These are phyloP conservation scores for Kuraishia ogatae DNA, from an alignment of 805 yeast species.

Conservation along the genomic window DNA sequence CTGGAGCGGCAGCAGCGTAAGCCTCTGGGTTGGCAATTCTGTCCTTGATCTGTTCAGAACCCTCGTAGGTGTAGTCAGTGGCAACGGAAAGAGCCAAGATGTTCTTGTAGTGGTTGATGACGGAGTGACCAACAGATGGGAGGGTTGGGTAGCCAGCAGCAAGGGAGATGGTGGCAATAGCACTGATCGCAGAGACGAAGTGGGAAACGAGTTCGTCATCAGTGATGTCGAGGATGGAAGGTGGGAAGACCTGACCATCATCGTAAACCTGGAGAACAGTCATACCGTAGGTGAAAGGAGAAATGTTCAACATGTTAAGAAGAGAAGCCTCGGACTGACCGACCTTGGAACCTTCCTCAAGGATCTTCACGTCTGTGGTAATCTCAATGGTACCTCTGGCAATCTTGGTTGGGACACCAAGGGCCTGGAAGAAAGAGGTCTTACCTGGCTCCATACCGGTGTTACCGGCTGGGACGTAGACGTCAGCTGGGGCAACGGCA, in stretches of 20 bases:
- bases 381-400: constrained; percentile 99
- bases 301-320: constrained; percentile 98
- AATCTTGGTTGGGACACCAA: constrained; percentile 99
- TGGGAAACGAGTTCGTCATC: constrained; percentile 91
- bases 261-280: constrained; percentile 95
- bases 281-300: constrained; percentile 99
- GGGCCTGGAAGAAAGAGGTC: constrained; percentile 99
- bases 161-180: constrained; percentile 93
- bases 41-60: constrained; percentile 98
- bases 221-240: constrained; percentile 94
- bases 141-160: constrained; percentile 99
- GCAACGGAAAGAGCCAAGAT: constrained; percentile 96
- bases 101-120: constrained; percentile 99
- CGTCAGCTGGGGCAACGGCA: constrained; percentile 98
- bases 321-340: constrained; percentile 99
- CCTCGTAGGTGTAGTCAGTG: constrained; percentile 98
- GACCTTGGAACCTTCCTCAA: constrained; percentile 75
- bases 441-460: constrained; percentile 99
- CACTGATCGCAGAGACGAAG: constrained; percentile 86
- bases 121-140: constrained; percentile 98
- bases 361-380: constrained; percentile 94
- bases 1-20: constrained; percentile 99
- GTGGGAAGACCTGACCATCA: constrained; percentile 97
- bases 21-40: constrained; percentile 99
- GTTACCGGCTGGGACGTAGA: constrained; percentile 98